Base-by-base conservation (phyloP, 1,139 yeast genomes). In the Casaregolazyma suthepensis region DNA sequence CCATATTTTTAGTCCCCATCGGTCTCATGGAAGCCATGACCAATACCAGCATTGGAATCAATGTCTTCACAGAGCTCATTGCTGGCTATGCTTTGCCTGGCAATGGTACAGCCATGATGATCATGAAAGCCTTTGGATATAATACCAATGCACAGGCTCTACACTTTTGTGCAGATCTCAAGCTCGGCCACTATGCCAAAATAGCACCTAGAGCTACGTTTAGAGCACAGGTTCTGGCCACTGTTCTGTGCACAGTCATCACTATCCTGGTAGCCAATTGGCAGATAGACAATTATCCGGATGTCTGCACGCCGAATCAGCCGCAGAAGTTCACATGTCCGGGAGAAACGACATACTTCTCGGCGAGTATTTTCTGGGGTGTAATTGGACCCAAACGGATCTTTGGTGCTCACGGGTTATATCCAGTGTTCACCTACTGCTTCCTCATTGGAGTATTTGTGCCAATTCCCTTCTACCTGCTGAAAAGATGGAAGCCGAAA, bases 81-180 rank as follows among this genome's bases (percentile, higher is more conserved):
- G 79, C 85, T 29, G 86, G 88, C 38, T 81, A 81, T 59, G 82
- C 84, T 2, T 59, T 81, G 50, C 85, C 84, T 46, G 85, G 85
- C 55, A 80, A 82, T 56, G 85, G 83, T 43, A 69, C 74, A 52
- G 86, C 87, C 1, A 68, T 81, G 58, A 81, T 78, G 76, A 69
- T 82, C 58, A 81, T 77, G 76, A 81, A 80, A 66, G 79, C 82
- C 0, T 74, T 74, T 57, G 87, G 85, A 45, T 77, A 76, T 62
- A 81, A 80, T 64, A 80, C 81, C 58, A 80, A 77, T 66, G 79
- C 78, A 2, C 87, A 82, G 67, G 84, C 86, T n/a, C 80, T 80
- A 51, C 74, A 72, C 62, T 82, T 77, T 67, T 71, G 81, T 49
- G 63, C 77, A 5, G 79, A 80, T 63, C 79, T 79, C 66, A 82